phyloP scores from a whole-genome alignment of 805 yeast genomes.

The Nakazawaea holstii region DNA sequence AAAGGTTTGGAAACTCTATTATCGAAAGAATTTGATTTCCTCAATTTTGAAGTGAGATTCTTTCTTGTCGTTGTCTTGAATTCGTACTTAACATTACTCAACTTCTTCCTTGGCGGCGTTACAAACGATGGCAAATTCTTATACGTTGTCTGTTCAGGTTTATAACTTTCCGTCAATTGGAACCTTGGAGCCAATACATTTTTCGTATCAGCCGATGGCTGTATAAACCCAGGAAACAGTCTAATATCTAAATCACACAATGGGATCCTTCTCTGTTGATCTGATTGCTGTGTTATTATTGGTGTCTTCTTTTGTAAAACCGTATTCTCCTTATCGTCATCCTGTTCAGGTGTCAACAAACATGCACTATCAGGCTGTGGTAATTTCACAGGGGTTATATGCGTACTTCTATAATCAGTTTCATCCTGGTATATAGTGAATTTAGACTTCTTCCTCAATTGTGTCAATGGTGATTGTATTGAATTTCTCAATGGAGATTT shows the following conservation, averaged over 20 bases:
- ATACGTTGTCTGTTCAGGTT: constrained; percentile 1
- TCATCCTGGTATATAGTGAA: constrained; percentile 11
- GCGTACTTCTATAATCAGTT: constrained; percentile 4
- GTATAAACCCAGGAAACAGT: constrained; percentile 11
- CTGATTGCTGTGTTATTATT: background rate
- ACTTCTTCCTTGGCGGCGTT: constrained; percentile 9
- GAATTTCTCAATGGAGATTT: constrained; percentile 5
- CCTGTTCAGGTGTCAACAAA: constrained; percentile 25
- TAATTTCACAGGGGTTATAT: background rate
- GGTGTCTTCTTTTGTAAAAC: background rate
- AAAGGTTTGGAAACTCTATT: constrained; percentile 7
- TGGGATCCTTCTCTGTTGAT: constrained; percentile 6
- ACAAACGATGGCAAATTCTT: constrained; percentile 8
- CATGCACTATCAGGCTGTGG: background rate
- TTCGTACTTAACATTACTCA: background rate
- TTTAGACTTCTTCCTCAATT: constrained; percentile 1
- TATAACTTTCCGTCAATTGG: constrained; percentile 3
- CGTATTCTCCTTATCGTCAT: constrained; percentile 13
- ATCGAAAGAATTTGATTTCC: constrained; percentile 6
- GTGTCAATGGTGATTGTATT: constrained; percentile 1
- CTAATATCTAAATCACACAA: constrained; percentile 12
- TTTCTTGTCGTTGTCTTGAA: background rate
- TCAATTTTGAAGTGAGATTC: background rate
- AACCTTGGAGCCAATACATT: constrained; percentile 5
- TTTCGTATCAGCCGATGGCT: background rate